Evolutionary conservation across 2,329 filamentous ascomycete species (phyloP).

Genomic region (Verticillium klebahnii): DNA sequence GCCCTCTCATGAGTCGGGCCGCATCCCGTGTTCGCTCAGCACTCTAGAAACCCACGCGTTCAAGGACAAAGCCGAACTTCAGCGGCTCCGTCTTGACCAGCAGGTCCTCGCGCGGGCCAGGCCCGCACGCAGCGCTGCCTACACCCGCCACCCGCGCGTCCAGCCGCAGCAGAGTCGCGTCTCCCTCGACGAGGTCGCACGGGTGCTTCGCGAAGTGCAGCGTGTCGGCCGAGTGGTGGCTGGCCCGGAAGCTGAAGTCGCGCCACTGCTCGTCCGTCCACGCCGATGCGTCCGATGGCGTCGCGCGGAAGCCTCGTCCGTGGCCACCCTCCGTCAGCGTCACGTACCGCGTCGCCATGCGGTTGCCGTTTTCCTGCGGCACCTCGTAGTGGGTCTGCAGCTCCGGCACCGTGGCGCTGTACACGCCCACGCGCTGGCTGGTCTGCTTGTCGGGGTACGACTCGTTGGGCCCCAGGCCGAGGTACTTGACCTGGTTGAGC

Average conservation of each 20-base stretch:
- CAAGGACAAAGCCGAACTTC: slow-evolving; percentile 36
- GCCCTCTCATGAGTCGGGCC: too few relatives aligned
- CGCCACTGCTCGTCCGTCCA: slow-evolving; percentile 26
- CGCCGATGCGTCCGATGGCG: slow-evolving; percentile 18
- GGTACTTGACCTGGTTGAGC: slow-evolving; percentile 50
- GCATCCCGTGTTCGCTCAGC: not conserved
- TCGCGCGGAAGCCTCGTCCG: slow-evolving; percentile 23
- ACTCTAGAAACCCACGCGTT: slow-evolving; percentile 18
- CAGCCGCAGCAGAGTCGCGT: slow-evolving; percentile 37
- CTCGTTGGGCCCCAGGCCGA: slow-evolving; percentile 60
- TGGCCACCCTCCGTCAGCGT: slow-evolving; percentile 22
- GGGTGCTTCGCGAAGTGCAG: slow-evolving; percentile 60
- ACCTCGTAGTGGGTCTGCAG: slow-evolving; percentile 59
- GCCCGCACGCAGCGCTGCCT: slow-evolving; percentile 44
- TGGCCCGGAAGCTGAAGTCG: slow-evolving; percentile 51
- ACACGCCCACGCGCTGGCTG: slow-evolving; percentile 50
- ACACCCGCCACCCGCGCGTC: slow-evolving; percentile 44
- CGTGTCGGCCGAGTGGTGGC: slow-evolving; percentile 45
- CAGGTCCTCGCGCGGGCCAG: slow-evolving; percentile 39
- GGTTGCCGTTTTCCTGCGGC: slow-evolving; percentile 64
- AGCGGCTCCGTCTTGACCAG: slow-evolving; percentile 34
- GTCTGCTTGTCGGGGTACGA: slow-evolving; percentile 59
- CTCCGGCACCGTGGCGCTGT: slow-evolving; percentile 35
- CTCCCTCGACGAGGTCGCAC: slow-evolving; percentile 51
- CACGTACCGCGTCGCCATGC: slow-evolving; percentile 56